phyloP scores from a whole-genome alignment of 2,329 filamentous ascomycete species.

The Hymenoscyphus repandus region DNA sequence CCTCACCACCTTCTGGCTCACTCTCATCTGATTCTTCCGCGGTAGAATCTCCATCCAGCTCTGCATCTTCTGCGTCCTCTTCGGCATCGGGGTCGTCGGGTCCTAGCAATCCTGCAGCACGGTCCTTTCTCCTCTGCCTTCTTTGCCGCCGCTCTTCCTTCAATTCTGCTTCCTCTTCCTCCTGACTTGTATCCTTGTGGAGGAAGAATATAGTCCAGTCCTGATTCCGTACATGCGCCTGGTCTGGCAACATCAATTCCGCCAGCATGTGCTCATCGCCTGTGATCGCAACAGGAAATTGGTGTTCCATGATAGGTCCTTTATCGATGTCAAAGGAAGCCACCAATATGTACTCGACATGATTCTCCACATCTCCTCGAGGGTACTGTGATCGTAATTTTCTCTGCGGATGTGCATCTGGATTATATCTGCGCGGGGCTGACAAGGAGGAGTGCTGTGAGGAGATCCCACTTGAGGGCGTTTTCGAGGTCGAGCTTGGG shows the following conservation, averaged over 20 bases:
- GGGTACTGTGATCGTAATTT: conserved; percentile 72
- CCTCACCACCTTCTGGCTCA: conserved; percentile 69
- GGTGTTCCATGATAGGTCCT: conserved; percentile 96
- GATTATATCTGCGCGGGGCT: conserved; percentile 44
- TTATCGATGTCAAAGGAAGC: conserved; percentile 96
- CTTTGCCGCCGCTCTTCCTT: conserved; percentile 48
- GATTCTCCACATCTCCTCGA: conserved; percentile 70
- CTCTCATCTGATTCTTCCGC: conserved; percentile 50
- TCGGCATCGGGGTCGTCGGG: conserved; percentile 37
- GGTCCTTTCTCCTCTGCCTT: conserved; percentile 48
- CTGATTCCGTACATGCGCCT: conserved; percentile 88
- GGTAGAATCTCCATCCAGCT: conserved; percentile 40
- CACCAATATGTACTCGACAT: conserved; percentile 98
- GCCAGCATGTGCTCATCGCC: conserved; percentile 98
- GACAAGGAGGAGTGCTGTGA: conserved; percentile 58
- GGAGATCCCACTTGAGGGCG: conserved; percentile 51
- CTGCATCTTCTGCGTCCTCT: conserved; percentile 43
- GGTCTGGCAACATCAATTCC: conserved; percentile 96
- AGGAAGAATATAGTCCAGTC: conserved; percentile 99
- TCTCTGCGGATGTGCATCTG: conserved; percentile 45
- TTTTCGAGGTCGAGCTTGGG: conserved; percentile 55
- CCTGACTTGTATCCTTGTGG: conserved; percentile 84
- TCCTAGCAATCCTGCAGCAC: conserved; percentile 42
- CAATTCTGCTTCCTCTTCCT: conserved; percentile 72
- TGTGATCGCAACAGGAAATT: conserved; percentile 90